Evolutionary conservation across 305 asterid genomes (phyloP).

Genomic region (Ajuga reptans): DNA sequence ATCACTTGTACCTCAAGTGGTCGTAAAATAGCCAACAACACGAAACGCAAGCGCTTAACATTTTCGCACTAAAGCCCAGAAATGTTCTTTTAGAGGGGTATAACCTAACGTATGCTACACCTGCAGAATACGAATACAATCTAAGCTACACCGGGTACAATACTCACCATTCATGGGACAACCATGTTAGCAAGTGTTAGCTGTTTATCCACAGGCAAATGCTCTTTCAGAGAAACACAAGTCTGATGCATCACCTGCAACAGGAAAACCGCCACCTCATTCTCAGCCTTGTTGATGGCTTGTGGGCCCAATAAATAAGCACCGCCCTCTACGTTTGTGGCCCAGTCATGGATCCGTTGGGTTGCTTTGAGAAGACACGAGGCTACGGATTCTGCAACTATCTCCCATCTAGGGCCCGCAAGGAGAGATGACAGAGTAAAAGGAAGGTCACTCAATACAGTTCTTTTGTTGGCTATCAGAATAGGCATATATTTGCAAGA

Average conservation of each 20-base stretch:
- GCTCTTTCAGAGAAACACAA: slow-evolving; percentile 48
- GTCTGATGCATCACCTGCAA: slow-evolving; percentile 54
- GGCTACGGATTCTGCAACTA: slow-evolving; percentile 53
- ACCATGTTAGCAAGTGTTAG: slow-evolving; percentile 69
- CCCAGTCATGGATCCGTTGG: slow-evolving; percentile 55
- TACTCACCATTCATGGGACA: slow-evolving; percentile 1
- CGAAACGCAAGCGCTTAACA: background rate
- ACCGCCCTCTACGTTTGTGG: slow-evolving; percentile 16
- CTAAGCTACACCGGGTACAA: too few relatives aligned
- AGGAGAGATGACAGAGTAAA: slow-evolving; percentile 61
- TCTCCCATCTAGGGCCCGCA: slow-evolving; percentile 38
- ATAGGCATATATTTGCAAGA: slow-evolving; percentile 70
- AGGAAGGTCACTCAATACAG: slow-evolving; percentile 73
- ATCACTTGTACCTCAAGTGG: background rate
- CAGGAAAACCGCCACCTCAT: slow-evolving; percentile 34
- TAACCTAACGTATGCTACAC: too few relatives aligned
- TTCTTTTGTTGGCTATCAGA: slow-evolving; percentile 40
- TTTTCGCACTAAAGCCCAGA: too few relatives aligned
- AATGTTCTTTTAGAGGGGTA: too few relatives aligned
- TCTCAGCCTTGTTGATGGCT: slow-evolving; percentile 46
- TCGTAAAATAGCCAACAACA: background rate
- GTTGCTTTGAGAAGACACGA: slow-evolving; percentile 47
- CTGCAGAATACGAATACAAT: too few relatives aligned
- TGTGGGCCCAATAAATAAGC: slow-evolving; percentile 26
- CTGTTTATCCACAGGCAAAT: slow-evolving; percentile 59